phyloP scores from a whole-genome alignment of 148 eudicot species.

The Chenopodium formosanum region DNA sequence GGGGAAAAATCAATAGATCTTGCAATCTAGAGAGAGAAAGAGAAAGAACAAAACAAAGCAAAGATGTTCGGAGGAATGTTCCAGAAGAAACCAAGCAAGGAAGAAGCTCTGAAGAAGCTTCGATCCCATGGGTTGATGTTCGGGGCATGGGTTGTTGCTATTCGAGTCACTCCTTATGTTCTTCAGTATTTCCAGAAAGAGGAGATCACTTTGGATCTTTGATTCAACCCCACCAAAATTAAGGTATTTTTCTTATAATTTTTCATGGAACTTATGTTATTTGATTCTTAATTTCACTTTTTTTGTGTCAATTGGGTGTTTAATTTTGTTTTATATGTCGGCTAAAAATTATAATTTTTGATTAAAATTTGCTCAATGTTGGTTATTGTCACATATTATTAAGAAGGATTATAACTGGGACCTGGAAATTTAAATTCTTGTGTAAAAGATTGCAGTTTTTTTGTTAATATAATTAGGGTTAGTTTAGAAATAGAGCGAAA shows the following conservation, averaged over 20 bases:
- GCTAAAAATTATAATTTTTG: not conserved
- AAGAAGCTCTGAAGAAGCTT: constrained; percentile 70
- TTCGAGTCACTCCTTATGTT: constrained; percentile 76
- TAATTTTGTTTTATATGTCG: too few relatives aligned
- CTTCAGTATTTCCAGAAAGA: constrained; percentile 62
- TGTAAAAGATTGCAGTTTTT: not conserved
- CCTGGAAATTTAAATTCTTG: not conserved
- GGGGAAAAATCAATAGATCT: not conserved
- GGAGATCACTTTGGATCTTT: constrained; percentile 63
- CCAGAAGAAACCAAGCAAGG: constrained; percentile 67
- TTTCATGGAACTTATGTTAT: not conserved
- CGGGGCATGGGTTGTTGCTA: constrained; percentile 64
- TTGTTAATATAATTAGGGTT: not conserved
- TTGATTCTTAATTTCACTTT: not conserved
- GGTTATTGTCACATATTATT: not conserved
- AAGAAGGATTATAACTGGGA: not conserved
- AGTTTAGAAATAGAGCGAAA: not conserved
- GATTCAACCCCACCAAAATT: not conserved
- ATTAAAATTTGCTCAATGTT: not conserved
- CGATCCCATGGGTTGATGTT: constrained; percentile 50
- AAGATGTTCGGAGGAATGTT: constrained; percentile 84
- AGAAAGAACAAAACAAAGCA: not conserved
- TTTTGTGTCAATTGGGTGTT: not conserved
- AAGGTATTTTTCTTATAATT: not conserved
- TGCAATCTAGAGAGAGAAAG: not conserved